Evolutionary conservation across 2,329 filamentous ascomycete genomes (phyloP).

Genomic region (Ceratocystis colombiana): DNA sequence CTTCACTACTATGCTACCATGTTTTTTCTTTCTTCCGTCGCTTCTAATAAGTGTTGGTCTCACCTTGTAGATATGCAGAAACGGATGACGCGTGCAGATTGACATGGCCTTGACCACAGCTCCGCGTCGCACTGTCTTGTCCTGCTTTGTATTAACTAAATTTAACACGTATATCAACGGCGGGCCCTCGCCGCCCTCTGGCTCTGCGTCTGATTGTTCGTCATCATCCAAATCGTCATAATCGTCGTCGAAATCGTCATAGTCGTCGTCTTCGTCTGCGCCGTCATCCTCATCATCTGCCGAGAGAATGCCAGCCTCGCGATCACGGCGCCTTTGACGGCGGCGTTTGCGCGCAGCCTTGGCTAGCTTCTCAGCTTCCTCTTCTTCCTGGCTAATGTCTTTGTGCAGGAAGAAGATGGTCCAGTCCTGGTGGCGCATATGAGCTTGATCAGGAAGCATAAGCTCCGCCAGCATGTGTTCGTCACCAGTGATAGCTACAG

Average conservation of each 20-base stretch:
- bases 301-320: constrained; percentile 40
- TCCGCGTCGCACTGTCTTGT: constrained; percentile 83
- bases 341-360: constrained; percentile 43
- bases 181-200: constrained; percentile 67
- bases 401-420: constrained; percentile 99
- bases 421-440: constrained; percentile 93
- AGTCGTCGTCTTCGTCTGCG: constrained; percentile 41
- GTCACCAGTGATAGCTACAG: constrained; percentile 86
- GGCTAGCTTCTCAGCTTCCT: constrained; percentile 59
- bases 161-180: constrained; percentile 96
- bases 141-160: constrained; percentile 94
- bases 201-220: constrained; percentile 50
- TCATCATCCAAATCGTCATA: constrained; percentile 35
- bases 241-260: constrained; percentile 38
- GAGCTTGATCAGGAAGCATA: constrained; percentile 95
- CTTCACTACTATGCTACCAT: too few species aligned
- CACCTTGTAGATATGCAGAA: constrained; percentile 97
- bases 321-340: constrained; percentile 44
- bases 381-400: constrained; percentile 73
- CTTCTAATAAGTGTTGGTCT: background rate
- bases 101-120: constrained; percentile 97
- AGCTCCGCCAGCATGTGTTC: constrained; percentile 97
- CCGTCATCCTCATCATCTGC: constrained; percentile 37
- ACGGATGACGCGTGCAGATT: constrained; percentile 93
- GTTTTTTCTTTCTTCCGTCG: too few species aligned